Conservation (phyloP, 2,329 filamentous ascomycete species). For the Sporothrix inflata region DNA sequence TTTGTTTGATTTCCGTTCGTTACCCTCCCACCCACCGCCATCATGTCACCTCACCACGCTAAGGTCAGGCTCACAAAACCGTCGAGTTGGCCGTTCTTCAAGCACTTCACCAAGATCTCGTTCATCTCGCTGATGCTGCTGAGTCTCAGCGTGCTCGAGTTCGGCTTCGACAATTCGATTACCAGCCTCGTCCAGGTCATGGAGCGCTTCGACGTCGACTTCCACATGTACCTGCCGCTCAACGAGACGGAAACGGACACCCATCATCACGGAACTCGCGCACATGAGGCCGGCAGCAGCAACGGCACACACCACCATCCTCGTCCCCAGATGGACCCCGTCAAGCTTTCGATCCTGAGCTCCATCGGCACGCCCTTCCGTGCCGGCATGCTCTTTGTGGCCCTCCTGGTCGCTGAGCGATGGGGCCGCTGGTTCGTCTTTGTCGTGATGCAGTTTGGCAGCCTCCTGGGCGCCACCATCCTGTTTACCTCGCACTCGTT, state of each 20-base stretch:
- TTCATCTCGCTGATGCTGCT: slow-evolving; percentile 28
- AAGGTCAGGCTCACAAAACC: neutral
- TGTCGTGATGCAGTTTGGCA: slow-evolving; percentile 32
- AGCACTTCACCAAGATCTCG: slow-evolving; percentile 29
- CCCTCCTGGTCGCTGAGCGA: slow-evolving; percentile 28
- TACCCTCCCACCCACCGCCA: too few species aligned
- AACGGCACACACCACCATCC: slow-evolving; percentile 5
- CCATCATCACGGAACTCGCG: neutral
- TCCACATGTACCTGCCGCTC: slow-evolving; percentile 27
- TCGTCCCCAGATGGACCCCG: slow-evolving; percentile 21
- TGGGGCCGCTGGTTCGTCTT: slow-evolving; percentile 32
- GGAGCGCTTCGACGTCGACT: slow-evolving; percentile 31
- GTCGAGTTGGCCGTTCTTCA: slow-evolving; percentile 25
- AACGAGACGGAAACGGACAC: neutral
- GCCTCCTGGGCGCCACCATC: slow-evolving; percentile 26
- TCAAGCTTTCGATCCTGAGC: slow-evolving; percentile 29
- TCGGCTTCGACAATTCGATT: slow-evolving; percentile 32
- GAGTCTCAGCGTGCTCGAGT: slow-evolving; percentile 31
- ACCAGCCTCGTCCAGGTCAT: slow-evolving; percentile 31
- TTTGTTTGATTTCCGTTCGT: neutral
- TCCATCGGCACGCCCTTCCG: slow-evolving; percentile 27
- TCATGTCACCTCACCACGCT: neutral
- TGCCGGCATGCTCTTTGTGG: slow-evolving; percentile 28
- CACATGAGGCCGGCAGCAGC: neutral
- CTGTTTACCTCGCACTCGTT: slow-evolving; percentile 30